Conservation (phyloP, 805 yeast genomes). For the Saturnispora besseyi region DNA sequence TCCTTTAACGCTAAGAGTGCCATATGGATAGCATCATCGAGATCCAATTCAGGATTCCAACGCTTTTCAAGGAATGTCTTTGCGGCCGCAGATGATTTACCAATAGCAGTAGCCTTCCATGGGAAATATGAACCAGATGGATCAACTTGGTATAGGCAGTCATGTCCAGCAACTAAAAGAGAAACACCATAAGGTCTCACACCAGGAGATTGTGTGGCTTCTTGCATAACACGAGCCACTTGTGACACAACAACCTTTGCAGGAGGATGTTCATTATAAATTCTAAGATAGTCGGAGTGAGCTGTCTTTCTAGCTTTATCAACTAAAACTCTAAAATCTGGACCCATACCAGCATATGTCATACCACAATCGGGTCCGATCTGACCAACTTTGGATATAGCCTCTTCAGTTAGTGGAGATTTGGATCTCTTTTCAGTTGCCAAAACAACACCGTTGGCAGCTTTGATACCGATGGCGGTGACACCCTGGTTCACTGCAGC, state of each 20-base stretch:
- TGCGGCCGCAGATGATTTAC: slow-evolving; percentile 92
- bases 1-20: slow-evolving; percentile 91
- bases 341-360: slow-evolving; percentile 98
- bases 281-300: slow-evolving; percentile 84
- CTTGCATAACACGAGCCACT: slow-evolving; percentile 94
- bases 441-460: slow-evolving; percentile 91
- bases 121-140: slow-evolving; percentile 98
- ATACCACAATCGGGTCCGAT: slow-evolving; percentile 95
- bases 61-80: slow-evolving; percentile 95
- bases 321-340: slow-evolving; percentile 90
- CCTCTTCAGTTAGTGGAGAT: slow-evolving; percentile 70
- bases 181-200: slow-evolving; percentile 97
- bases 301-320: slow-evolving; percentile 91
- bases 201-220: slow-evolving; percentile 37
- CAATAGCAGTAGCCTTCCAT: slow-evolving; percentile 99
- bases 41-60: slow-evolving; percentile 94
- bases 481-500: slow-evolving; percentile 98
- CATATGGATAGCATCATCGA: slow-evolving; percentile 97
- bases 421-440: slow-evolving; percentile 93
- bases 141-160: slow-evolving; percentile 91
- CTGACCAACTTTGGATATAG: slow-evolving; percentile 66
- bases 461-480: slow-evolving; percentile 86
- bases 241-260: slow-evolving; percentile 89
- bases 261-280: slow-evolving; percentile 96
- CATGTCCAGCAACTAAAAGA: slow-evolving; percentile 87